These are phyloP conservation scores for Euphorbia celastroides DNA, from an alignment of 441 rosid genomes.

Conservation along the genomic window DNA sequence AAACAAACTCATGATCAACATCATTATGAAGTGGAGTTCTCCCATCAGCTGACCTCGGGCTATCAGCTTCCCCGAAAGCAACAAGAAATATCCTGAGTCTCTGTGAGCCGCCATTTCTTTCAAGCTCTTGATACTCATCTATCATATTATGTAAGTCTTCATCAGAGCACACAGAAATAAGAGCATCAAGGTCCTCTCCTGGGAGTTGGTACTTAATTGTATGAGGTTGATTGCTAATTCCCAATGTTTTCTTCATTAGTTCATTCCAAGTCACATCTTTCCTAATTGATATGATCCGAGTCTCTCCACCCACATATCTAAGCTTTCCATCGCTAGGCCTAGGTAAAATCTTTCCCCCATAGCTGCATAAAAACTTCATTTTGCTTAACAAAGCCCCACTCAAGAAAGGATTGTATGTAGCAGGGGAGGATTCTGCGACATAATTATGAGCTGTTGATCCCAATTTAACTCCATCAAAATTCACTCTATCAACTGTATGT, in stretches of 20 bases:
- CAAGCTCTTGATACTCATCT: slow-evolving; percentile 67
- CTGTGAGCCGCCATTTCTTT: slow-evolving; percentile 42
- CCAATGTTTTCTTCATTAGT: slow-evolving; percentile 50
- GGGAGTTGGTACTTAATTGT: slow-evolving; percentile 86
- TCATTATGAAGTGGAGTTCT: slow-evolving; percentile 42
- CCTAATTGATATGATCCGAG: slow-evolving; percentile 55
- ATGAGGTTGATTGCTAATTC: slow-evolving; percentile 48
- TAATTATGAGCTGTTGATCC: slow-evolving; percentile 19
- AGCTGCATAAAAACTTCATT: slow-evolving; percentile 78
- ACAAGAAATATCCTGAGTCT: slow-evolving; percentile 73
- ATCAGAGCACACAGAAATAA: slow-evolving; percentile 76
- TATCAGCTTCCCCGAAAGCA: slow-evolving; percentile 58
- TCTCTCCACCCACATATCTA: slow-evolving; percentile 87
- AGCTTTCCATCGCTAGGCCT: slow-evolving; percentile 87
- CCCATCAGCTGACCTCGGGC: slow-evolving; percentile 48
- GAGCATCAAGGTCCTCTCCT: slow-evolving; percentile 85
- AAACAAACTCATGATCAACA: slow-evolving; percentile 58
- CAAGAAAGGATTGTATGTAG: slow-evolving; percentile 27
- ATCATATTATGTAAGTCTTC: slow-evolving; percentile 85
- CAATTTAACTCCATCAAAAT: slow-evolving; percentile 33
- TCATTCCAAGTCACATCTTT: slow-evolving; percentile 51
- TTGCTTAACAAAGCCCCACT: slow-evolving; percentile 26
- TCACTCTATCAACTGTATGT: slow-evolving; percentile 40
- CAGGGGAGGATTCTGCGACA: slow-evolving; percentile 45
- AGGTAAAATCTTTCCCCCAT: slow-evolving; percentile 76